phyloP scores from a whole-genome alignment of 306 rosid species.

The Glycine soja region DNA sequence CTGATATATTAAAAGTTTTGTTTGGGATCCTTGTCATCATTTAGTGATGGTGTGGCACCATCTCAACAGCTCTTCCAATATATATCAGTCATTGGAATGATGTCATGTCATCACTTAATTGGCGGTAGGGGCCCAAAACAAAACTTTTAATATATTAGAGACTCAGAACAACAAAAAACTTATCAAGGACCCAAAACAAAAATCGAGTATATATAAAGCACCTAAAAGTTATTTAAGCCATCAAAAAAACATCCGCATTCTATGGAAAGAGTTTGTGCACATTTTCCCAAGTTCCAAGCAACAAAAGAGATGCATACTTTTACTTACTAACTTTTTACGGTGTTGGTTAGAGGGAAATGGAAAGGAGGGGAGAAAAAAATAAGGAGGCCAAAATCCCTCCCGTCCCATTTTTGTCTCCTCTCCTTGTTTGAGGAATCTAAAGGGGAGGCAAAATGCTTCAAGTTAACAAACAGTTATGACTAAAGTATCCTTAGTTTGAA shows the following conservation, averaged over 20 bases:
- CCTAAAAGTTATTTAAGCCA: no score
- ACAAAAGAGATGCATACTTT: not conserved
- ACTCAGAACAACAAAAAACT: no score
- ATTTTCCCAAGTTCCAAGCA: conserved; percentile 2
- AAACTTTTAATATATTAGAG: no score
- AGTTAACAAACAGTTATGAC: not conserved
- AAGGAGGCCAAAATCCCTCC: not conserved
- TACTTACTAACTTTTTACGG: not conserved
- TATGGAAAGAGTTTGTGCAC: not conserved
- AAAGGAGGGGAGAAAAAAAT: not conserved
- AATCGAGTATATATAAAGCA: no score
- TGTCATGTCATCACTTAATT: no score
- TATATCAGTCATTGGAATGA: no score
- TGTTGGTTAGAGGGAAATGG: not conserved
- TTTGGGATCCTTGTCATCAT: no score
- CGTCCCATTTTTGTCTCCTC: not conserved
- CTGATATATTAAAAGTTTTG: no score
- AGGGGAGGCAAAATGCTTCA: not conserved
- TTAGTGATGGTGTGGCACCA: no score
- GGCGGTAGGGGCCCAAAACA: no score
- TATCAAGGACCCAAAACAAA: no score
- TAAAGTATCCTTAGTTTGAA: not conserved
- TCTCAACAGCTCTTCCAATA: no score
- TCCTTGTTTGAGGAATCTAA: not conserved
- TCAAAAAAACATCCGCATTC: not conserved